These are phyloP conservation scores for Acacia confusa DNA, from an alignment of 306 rosid species.

Conservation along the genomic window DNA sequence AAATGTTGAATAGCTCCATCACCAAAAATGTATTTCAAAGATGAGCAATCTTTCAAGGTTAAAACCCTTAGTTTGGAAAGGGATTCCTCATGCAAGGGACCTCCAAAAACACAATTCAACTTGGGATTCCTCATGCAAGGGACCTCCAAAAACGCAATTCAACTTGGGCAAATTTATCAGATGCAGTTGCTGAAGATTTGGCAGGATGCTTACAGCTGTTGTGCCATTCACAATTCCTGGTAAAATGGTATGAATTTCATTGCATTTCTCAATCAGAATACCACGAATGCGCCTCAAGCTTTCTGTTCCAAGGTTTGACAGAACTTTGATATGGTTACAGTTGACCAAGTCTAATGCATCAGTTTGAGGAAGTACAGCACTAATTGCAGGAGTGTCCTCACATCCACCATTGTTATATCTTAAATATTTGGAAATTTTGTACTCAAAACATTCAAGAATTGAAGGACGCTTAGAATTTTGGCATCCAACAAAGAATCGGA, in stretches of 20 bases:
- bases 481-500: conserved; percentile 33
- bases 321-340: conserved; percentile 3
- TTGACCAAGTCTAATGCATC: conserved; percentile 33
- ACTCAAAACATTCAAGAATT: conserved; percentile 32
- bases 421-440: conserved; percentile 24
- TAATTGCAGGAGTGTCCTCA: not conserved
- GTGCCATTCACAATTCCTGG: not conserved
- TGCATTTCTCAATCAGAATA: conserved; percentile 30
- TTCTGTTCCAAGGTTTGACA: conserved; percentile 17
- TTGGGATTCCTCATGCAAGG: not conserved
- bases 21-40: conserved; percentile 9
- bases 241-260: conserved; percentile 3
- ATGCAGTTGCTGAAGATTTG: not conserved
- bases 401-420: conserved; percentile 25
- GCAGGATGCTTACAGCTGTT: not conserved
- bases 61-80: not conserved
- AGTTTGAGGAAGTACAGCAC: conserved; percentile 24
- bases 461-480: conserved; percentile 13
- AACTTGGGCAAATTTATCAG: not conserved
- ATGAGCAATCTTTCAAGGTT: not conserved
- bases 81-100: not conserved
- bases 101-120: conserved; percentile 2
- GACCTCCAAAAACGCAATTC: not conserved
- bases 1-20: not conserved
- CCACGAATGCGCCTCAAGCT: conserved; percentile 24